Evolutionary conservation across 192 early-diverging fungal species (phyloP), one percentile per base, ranked within the genome.

Genomic region (Coemansia sp.): DNA sequence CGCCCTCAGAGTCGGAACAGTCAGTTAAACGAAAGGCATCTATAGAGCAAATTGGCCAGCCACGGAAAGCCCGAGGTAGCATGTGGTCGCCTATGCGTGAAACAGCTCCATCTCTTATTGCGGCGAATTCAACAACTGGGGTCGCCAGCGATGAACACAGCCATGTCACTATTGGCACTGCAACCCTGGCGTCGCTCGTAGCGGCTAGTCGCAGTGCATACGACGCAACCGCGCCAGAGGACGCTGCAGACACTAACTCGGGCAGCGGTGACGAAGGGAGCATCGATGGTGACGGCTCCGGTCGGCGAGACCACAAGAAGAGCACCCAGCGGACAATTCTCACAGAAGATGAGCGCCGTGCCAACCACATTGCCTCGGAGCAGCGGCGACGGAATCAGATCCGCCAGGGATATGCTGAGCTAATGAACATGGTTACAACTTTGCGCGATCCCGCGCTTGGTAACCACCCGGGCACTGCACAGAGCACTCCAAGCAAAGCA

Each of bases 291-390:
- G 46, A 44, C 27, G 50, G 47, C 39, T 46, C 40, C 39, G 72
- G 64, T 61, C 75, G 73, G 65, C 76, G 70, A 62, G 76, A 78
- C 7, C 63, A 55, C 36, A 83, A 83, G 43, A 78, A 78, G 53
- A 27, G 34, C 22, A 16, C 64, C 1, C 73, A 68, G 65, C 81
- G 91, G 61, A 87, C 89, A 38, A 64, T 92, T n/a, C 83, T 96
- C 62, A 92, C 95, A 1, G 95, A 97, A 33, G 93, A 93, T 20
- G 92, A 95, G 76, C 95, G 95, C 78, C 91, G 92, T 64, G 90
- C 91, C 18, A 97, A 97, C 83, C 96, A 98, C 76, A 98, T 98
- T 86, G 94, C 93, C 2, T 94, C 92, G 15, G 96, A 98, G 73
- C 94, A 98, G 83, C 92, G 94, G 66, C 88, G 96, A 62, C 82